These are phyloP conservation scores for Leonotis leonurus DNA, from an alignment of 257 asterid genomes.

Conservation along the genomic window DNA sequence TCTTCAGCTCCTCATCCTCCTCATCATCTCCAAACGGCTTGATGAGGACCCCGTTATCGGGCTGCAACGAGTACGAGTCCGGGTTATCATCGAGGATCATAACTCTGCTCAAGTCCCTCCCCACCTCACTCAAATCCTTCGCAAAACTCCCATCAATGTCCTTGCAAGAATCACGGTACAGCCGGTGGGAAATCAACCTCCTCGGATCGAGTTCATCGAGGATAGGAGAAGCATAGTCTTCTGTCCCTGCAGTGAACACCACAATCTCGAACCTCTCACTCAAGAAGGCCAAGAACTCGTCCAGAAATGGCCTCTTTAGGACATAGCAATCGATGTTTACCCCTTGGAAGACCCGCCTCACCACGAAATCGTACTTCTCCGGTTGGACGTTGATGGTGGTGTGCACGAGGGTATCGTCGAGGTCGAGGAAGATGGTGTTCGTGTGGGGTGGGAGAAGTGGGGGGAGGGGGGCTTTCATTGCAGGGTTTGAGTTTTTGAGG, in stretches of 20 bases:
- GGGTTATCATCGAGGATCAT: constrained; percentile 90
- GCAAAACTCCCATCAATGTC: constrained; percentile 69
- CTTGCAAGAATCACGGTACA: constrained; percentile 74
- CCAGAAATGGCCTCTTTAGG: constrained; percentile 74
- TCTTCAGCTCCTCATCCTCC: constrained; percentile 63
- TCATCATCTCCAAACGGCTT: constrained; percentile 59
- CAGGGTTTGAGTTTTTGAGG: constrained; percentile 29
- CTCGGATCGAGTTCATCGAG: constrained; percentile 61
- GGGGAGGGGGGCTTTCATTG: no score
- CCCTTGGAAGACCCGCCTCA: constrained; percentile 74
- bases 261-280: constrained; percentile 64
- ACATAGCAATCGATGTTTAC: constrained; percentile 61
- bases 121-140: constrained; percentile 63
- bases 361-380: constrained; percentile 66
- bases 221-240: constrained; percentile 80
- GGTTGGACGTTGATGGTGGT: constrained; percentile 55
- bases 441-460: constrained; percentile 21
- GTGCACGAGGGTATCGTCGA: constrained; percentile 88
- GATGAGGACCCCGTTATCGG: constrained; percentile 65
- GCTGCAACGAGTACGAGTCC: constrained; percentile 62
- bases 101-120: constrained; percentile 61
- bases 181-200: constrained; percentile 47
- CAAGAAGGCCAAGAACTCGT: constrained; percentile 51
- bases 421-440: constrained; percentile 69
- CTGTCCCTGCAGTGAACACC: constrained; percentile 81